A percentile compares a stretch with the other conserved stretches of the same genome.
These are phyloP conservation scores for Exophiala dermatitidis DNA, from an alignment of 2,329 filamentous ascomycete genomes.

Conservation along the genomic window DNA sequence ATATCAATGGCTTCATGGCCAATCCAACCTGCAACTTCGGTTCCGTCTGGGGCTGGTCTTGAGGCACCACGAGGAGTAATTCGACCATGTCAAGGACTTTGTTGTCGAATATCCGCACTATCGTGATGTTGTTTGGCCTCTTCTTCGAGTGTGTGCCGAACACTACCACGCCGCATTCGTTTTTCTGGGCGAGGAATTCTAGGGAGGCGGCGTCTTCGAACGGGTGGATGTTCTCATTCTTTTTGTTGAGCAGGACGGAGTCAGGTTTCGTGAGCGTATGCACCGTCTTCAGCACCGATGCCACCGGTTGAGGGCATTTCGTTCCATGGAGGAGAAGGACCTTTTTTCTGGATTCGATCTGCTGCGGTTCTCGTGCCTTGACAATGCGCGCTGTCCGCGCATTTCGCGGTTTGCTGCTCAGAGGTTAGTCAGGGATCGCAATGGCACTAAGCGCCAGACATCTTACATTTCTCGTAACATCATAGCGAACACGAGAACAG, in stretches of 20 bases:
- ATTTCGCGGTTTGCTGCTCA: slow-evolving; percentile 55
- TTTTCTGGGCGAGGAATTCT: slow-evolving; percentile 95
- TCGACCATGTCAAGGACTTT: slow-evolving; percentile 94
- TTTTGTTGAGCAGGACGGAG: slow-evolving; percentile 89
- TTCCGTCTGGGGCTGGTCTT: slow-evolving; percentile 50
- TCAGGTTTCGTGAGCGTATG: slow-evolving; percentile 76
- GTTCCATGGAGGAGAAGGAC: slow-evolving; percentile 85
- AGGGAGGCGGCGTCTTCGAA: slow-evolving; percentile 84
- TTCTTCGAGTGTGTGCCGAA: slow-evolving; percentile 89
- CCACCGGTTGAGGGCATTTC: slow-evolving; percentile 71
- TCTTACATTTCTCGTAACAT: slow-evolving; percentile 43
- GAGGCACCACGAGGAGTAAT: slow-evolving; percentile 70
- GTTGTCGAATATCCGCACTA: slow-evolving; percentile 74
- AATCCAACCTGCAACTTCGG: slow-evolving; percentile 59
- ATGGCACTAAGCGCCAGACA: too few relatives aligned
- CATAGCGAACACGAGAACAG: slow-evolving; percentile 13
- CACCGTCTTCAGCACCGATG: slow-evolving; percentile 78
- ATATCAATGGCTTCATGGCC: slow-evolving; percentile 78
- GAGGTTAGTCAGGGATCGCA: neutral
- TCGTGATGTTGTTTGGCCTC: slow-evolving; percentile 80
- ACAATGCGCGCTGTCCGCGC: slow-evolving; percentile 92
- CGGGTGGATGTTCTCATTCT: slow-evolving; percentile 80
- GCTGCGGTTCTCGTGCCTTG: slow-evolving; percentile 85
- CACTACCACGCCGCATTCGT: slow-evolving; percentile 78
- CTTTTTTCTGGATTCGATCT: slow-evolving; percentile 80